phyloP scores from a whole-genome alignment of 78 protist genomes.

The Salpingoeca rosetta region DNA sequence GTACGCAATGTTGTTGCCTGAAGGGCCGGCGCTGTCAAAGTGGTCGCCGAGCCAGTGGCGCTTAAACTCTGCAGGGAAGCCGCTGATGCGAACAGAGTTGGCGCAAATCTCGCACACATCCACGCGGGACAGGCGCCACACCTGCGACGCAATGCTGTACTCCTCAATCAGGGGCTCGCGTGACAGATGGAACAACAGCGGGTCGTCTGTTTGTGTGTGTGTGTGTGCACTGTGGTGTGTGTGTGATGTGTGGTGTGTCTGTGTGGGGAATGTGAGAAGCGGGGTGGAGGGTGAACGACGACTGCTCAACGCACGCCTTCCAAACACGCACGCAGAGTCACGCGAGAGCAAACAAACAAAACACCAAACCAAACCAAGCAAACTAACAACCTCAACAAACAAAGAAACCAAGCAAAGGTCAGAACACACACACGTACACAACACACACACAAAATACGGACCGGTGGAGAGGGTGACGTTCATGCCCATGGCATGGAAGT shows the following conservation, averaged over 20 bases:
- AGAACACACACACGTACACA: too few species aligned
- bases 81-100: slow-evolving; percentile 69
- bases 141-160: slow-evolving; percentile 37
- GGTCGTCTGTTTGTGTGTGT: slow-evolving; percentile 86
- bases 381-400: too few species aligned
- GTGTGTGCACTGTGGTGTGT: too few species aligned
- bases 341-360: too few species aligned
- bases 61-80: slow-evolving; percentile 58
- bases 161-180: slow-evolving; percentile 93
- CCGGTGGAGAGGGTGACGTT: slow-evolving; percentile 83
- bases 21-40: slow-evolving; percentile 31
- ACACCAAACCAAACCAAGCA: too few species aligned
- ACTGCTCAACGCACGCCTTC: too few species aligned
- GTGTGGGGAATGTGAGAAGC: too few species aligned
- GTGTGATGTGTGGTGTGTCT: too few species aligned
- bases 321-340: too few species aligned
- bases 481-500: slow-evolving; percentile 75
- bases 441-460: too few species aligned
- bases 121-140: slow-evolving; percentile 67
- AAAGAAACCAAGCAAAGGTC: too few species aligned
- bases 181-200: slow-evolving; percentile 89
- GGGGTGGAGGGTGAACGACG: too few species aligned
- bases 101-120: slow-evolving; percentile 94
- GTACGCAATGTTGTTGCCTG: slow-evolving; percentile 33
- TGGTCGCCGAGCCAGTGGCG: slow-evolving; percentile 59